A percentile compares a stretch with the other conserved stretches of the same genome.
phyloP scores from a whole-genome alignment of 805 yeast genomes.

The Lipomyces lipofer region DNA sequence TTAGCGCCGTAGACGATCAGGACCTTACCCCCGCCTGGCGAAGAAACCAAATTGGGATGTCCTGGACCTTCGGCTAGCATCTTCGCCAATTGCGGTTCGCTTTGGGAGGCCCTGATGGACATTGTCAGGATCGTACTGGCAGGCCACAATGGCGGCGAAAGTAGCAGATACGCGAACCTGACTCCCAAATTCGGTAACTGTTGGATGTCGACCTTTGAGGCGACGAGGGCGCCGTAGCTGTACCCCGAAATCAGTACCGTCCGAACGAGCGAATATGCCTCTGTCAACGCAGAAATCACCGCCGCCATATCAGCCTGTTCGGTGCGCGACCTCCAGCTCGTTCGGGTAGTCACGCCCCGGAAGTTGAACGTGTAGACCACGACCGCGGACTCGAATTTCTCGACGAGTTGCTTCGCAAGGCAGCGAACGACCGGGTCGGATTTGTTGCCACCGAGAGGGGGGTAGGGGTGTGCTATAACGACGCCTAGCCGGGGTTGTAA shows the following conservation, averaged over 20 bases:
- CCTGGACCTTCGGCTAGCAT: neutral
- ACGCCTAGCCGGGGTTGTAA: conserved; percentile 22
- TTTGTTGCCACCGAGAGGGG: conserved; percentile 28
- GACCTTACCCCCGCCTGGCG: conserved; percentile 14
- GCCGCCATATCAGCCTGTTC: conserved; percentile 21
- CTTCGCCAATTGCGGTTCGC: conserved; percentile 19
- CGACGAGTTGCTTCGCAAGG: conserved; percentile 14
- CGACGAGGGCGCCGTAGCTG: conserved; percentile 26
- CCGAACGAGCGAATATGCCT: conserved; percentile 6
- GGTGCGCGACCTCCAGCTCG: conserved; percentile 20
- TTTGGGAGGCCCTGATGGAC: conserved; percentile 6
- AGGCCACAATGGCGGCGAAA: conserved; percentile 30
- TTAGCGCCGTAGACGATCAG: conserved; percentile 21
- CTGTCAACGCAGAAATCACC: conserved; percentile 9
- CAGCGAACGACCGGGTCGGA: conserved; percentile 23
- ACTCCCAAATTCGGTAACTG: neutral
- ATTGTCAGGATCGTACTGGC: conserved; percentile 13
- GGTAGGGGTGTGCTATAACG: conserved; percentile 30
- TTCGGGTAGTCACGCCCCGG: conserved; percentile 28
- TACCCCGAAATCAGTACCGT: conserved; percentile 24
- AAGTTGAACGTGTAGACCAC: conserved; percentile 28
- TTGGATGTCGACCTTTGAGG: conserved; percentile 7
- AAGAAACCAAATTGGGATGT: neutral
- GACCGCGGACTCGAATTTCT: conserved; percentile 3
- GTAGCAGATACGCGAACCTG: conserved; percentile 10